Evolutionary conservation across 306 rosid genomes (phyloP), one percentile per base, ranked within the genome.

Genomic region (Malus asiatica): DNA sequence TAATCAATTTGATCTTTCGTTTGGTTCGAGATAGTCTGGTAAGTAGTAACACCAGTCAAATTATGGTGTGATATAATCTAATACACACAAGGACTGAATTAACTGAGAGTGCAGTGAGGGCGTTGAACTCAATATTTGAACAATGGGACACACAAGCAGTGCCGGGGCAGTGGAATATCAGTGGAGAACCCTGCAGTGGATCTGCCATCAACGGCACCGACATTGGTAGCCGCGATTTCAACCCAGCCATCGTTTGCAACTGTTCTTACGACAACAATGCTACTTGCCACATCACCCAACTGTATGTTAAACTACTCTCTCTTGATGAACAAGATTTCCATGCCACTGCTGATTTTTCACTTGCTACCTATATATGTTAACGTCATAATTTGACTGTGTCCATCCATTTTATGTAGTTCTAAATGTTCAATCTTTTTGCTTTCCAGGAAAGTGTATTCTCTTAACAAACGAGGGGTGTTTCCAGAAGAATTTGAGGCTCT

Each of bases 231-330:
- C 4, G 0, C 33, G 0, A 4, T 0, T 63, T 25, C 38, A 67
- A 77, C 35, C 78, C 72, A 2, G 53, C 75, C 33, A 46, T 81
- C 75, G 44, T 4, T 3, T 81, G 84, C 4, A 8, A 66, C 11
- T 81, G 81, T 72, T 10, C 25, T 60, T 76, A 15, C 8, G 15
- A 73, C 2, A 35, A 1, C 5, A 11, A 7, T 22, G 19, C 51
- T n/a, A 59, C 60, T 30, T 81, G 84, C 78, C 84, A 81, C 18
- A 72, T 81, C 60, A 77, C 78, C 8, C 29, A 59, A 44, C 12
- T 81, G 84, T 81, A 81, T 19, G 81, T 59, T 9, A 16, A n/a
- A 11, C 30, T 59, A 14, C 64, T 59, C 64, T 59, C 33, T 3
- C 63, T 22, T 11, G 1, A 19, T 53, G 59, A 46, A 13, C 8